Conservation (phyloP, 345 rosid species). For the Euphorbia peplus region DNA sequence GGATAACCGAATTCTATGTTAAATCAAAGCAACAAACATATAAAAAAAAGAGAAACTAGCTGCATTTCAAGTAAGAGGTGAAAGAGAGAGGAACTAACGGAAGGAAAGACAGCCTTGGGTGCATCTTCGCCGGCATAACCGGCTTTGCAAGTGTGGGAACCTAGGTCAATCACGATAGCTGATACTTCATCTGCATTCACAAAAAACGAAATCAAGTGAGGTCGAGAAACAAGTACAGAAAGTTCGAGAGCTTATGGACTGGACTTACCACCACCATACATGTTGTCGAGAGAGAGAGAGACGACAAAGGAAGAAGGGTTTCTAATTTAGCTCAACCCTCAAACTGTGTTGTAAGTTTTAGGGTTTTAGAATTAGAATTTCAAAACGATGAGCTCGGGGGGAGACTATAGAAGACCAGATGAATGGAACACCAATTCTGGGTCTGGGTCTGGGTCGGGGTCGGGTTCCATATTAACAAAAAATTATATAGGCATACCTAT, state of each 20-base stretch:
- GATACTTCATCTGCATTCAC: constrained; percentile 83
- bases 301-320: not conserved
- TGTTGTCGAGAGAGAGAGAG: constrained; percentile 19
- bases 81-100: constrained; percentile 45
- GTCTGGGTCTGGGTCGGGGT: constrained; percentile 3
- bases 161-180: constrained; percentile 96
- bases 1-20: not conserved
- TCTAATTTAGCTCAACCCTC: not conserved
- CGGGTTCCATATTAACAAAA: not conserved
- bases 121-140: constrained; percentile 99
- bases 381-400: not conserved
- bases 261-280: constrained; percentile 95
- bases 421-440: not conserved
- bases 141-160: constrained; percentile 98
- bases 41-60: not conserved
- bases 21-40: not conserved
- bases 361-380: constrained; percentile 8
- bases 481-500: no score
- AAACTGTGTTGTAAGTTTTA: not conserved
- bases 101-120: constrained; percentile 98
- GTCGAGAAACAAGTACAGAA: not conserved
- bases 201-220: not conserved
- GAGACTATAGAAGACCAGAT: not conserved
- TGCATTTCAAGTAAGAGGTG: not conserved
- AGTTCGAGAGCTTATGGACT: constrained; percentile 15